phyloP scores from a whole-genome alignment of 129 eudicot species.

The Deinandra increscens region DNA sequence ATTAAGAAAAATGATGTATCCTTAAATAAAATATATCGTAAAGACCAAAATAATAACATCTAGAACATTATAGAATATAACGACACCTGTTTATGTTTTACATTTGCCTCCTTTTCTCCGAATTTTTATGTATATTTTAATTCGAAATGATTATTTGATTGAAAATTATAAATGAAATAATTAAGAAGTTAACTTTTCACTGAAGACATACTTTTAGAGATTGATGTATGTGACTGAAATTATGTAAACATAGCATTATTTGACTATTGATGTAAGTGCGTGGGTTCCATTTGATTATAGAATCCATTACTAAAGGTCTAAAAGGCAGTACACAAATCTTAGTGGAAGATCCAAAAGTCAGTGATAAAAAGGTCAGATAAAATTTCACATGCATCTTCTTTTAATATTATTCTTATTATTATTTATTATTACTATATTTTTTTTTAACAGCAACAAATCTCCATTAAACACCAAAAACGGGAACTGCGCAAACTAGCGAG shows the following conservation, averaged over 20 bases:
- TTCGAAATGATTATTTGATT: neutral
- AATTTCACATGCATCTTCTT: constrained; percentile 17
- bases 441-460: too few relatives aligned
- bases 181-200: neutral
- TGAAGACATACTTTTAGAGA: neutral
- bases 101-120: neutral
- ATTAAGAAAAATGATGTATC: too few relatives aligned
- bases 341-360: constrained; percentile 29
- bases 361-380: neutral
- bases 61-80: neutral
- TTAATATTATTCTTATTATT: neutral
- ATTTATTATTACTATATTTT: too few relatives aligned
- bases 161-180: neutral
- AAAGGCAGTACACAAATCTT: constrained; percentile 14
- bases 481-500: too few relatives aligned
- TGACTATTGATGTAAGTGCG: constrained; percentile 21
- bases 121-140: neutral
- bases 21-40: too few relatives aligned
- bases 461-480: too few relatives aligned
- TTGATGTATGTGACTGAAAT: neutral
- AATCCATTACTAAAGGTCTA: constrained; percentile 29
- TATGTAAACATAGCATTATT: constrained; percentile 4
- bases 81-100: neutral
- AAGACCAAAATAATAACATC: too few relatives aligned
- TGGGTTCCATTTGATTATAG: constrained; percentile 34